Base-by-base conservation (phyloP, 148 eudicot genomes). In the Amaranthus cruentus region DNA sequence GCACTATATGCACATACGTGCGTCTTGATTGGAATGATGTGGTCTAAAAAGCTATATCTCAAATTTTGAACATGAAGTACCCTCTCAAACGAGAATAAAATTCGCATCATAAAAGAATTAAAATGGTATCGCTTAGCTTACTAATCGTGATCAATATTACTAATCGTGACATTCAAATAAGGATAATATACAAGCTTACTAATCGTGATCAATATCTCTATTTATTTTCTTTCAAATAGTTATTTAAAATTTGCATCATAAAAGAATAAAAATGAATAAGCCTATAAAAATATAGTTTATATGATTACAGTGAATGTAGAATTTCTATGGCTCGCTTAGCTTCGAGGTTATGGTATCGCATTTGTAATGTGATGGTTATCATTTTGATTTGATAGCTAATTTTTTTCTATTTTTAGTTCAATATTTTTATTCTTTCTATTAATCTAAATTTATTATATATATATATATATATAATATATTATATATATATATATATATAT, bases 291-390 rank as follows among this genome's bases (percentile, higher is more conserved):
- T 55, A 55, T 55, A 55, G 12, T 4, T 6, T 13, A 55, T 15
- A 9, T 55, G 0, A 28, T 28, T 28, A 28, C 38, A 28, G 0
- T 28, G 38, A 28, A 28, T 28, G 38, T 28, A 28, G 38, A 28
- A 28, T 28, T 28, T 28, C 38, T 28, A 28, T 28, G 38, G 64
- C 64, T 43, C 5, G 64, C 64, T 60, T 60, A 38, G 64, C 64
- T 60, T 44, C 21, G 64, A 60, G 64, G 64, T 60, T 60, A 60
- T 7, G 28, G 64, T 43, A 60, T 60, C 44, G 64, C 44, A 60
- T 60, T 60, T 60, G 42, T 60, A 21, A 60, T 60, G 64, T 7
- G 64, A 60, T 60, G 64, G 64, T 60, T 9, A 60, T 21, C 44
- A 44, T 42, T 60, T 60, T 10, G 64, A 60, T 4, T 7, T 14